A percentile compares a stretch with the other conserved stretches of the same genome.
These are phyloP conservation scores for Canna indica DNA, from an alignment of 176 grass and related monocot species.

Conservation along the genomic window DNA sequence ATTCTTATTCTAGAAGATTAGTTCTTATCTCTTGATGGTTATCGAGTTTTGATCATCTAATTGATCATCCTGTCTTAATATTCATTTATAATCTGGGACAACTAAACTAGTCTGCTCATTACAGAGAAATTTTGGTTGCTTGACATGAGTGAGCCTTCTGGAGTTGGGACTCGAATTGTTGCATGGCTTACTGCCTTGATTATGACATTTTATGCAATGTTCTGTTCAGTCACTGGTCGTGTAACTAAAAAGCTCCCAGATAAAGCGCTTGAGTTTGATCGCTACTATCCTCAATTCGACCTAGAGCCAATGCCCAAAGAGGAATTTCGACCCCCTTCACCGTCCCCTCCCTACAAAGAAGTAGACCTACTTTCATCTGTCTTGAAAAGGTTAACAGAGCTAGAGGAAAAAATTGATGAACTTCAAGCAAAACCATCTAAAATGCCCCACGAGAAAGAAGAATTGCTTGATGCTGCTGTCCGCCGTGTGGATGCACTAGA, in stretches of 20 bases:
- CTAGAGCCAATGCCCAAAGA: conserved; percentile 46
- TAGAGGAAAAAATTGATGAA: conserved; percentile 58
- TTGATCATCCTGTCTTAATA: background rate
- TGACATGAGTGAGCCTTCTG: conserved; percentile 12
- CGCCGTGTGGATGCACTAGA: conserved; percentile 73
- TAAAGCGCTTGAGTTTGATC: conserved; percentile 23
- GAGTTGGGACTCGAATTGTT: conserved; percentile 34
- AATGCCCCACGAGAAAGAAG: conserved; percentile 78
- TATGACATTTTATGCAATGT: conserved; percentile 40
- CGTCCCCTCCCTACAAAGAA: conserved; percentile 44
- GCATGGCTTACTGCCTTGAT: conserved; percentile 40
- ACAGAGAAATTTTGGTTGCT: conserved; percentile 35
- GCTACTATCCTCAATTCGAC: conserved; percentile 5
- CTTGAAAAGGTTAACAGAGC: conserved; percentile 38
- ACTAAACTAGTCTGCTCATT: conserved; percentile 20
- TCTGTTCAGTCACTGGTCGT: conserved; percentile 37
- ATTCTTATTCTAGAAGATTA: background rate
- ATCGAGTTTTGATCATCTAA: background rate
- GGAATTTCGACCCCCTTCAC: conserved; percentile 88
- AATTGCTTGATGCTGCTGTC: conserved; percentile 49
- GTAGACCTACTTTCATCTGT: conserved; percentile 31
- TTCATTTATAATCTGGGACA: conserved; percentile 9
- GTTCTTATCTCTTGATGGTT: background rate
- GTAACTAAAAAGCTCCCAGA: conserved; percentile 42
- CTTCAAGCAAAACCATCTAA: conserved; percentile 65